Evolutionary conservation across 23 red algal genomes (phyloP).

Genomic region (Gracilaria vermiculophylla): DNA sequence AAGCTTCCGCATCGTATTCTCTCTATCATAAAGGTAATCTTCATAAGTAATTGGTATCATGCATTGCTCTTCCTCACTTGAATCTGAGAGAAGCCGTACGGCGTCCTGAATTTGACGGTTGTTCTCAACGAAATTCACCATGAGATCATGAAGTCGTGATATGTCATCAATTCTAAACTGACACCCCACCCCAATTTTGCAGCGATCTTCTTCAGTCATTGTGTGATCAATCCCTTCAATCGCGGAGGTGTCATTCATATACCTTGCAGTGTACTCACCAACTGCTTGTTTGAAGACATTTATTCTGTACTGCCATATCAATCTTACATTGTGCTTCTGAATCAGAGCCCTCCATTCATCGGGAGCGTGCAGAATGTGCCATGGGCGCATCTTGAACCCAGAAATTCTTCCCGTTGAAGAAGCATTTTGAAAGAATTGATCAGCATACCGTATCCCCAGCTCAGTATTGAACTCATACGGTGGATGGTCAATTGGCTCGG

Average conservation of each 20-base stretch:
- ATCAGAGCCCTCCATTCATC: slow-evolving; percentile 33
- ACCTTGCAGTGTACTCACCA: slow-evolving; percentile 37
- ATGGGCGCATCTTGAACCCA: slow-evolving; percentile 63
- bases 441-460: slow-evolving; percentile 12
- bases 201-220: slow-evolving; percentile 17
- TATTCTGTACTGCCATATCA: slow-evolving; percentile 54
- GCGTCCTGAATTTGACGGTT: slow-evolving; percentile 32
- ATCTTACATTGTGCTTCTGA: slow-evolving; percentile 10
- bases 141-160: slow-evolving; percentile 23
- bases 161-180: slow-evolving; percentile 42
- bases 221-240: slow-evolving; percentile 44
- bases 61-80: slow-evolving; percentile 12
- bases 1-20: slow-evolving; percentile 27
- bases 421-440: slow-evolving; percentile 21
- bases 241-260: slow-evolving; percentile 46
- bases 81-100: slow-evolving; percentile 12
- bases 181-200: slow-evolving; percentile 48
- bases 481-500: slow-evolving; percentile 48
- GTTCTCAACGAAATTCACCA: slow-evolving; percentile 37
- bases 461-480: slow-evolving; percentile 22
- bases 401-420: slow-evolving; percentile 4
- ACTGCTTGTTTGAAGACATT: slow-evolving; percentile 63
- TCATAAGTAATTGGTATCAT: slow-evolving; percentile 38
- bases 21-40: slow-evolving; percentile 44
- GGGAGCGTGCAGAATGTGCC: slow-evolving; percentile 34